Evolutionary conservation across 352 stramenopile genomes (phyloP).

Genomic region (Phytopythium aichiense): DNA sequence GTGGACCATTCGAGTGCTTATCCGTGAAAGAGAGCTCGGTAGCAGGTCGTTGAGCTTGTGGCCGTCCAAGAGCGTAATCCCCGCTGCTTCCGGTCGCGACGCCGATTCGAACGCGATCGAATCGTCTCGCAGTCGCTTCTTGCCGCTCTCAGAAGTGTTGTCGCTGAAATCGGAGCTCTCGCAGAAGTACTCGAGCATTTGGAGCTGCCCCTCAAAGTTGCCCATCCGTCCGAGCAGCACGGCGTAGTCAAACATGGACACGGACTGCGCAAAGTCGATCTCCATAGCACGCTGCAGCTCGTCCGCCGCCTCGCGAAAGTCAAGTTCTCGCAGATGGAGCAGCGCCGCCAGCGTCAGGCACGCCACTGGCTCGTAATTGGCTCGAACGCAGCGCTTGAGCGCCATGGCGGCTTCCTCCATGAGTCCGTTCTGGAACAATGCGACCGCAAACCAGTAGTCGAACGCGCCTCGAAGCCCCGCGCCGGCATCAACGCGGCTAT

Average conservation of each 20-base stretch:
- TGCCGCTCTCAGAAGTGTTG: not conserved
- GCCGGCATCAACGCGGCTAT: not conserved
- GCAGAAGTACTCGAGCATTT: conserved; percentile 51
- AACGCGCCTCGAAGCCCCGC: conserved; percentile 14
- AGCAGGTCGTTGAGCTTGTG: conserved; percentile 13
- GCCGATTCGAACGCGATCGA: not conserved
- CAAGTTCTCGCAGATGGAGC: conserved; percentile 23
- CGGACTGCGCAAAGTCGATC: conserved; percentile 41
- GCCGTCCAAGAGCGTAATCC: conserved; percentile 17
- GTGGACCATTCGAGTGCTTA: conserved; percentile 18
- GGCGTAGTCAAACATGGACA: conserved; percentile 67
- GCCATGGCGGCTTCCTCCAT: conserved; percentile 14
- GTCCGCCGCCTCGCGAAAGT: conserved; percentile 36
- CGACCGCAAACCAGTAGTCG: conserved; percentile 58
- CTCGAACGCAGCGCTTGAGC: conserved; percentile 40
- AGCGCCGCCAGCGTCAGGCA: conserved; percentile 54
- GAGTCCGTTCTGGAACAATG: conserved; percentile 26
- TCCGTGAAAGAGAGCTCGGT: conserved; percentile 10
- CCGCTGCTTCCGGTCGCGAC: not conserved
- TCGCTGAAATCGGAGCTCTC: conserved; percentile 11
- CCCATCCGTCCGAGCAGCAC: conserved; percentile 49
- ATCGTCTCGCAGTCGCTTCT: conserved; percentile 12
- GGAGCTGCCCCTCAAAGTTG: conserved; percentile 41
- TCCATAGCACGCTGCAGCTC: conserved; percentile 54
- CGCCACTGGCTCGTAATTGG: conserved; percentile 40